Conservation (phyloP, 2,329 filamentous ascomycete species). For the Pseudogymnoascus sp. region DNA sequence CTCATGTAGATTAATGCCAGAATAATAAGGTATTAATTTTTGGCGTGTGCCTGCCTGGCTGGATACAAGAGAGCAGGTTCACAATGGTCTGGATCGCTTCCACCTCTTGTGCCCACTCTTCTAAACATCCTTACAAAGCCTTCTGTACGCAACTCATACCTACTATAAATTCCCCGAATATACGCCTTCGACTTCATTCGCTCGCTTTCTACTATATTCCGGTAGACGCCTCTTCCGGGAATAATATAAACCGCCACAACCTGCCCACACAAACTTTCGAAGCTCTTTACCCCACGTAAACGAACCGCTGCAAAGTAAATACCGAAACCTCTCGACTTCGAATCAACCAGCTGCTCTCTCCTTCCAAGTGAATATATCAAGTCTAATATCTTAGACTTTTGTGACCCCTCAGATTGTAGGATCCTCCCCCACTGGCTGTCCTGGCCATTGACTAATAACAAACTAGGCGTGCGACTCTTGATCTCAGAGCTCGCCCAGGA, state of each 20-base stretch:
- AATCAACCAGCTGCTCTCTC: background rate
- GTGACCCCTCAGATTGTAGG: background rate
- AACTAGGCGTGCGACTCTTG: background rate
- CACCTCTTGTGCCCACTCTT: background rate
- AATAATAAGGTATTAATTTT: background rate
- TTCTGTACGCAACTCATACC: background rate
- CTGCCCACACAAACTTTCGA: background rate
- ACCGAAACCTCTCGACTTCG: background rate
- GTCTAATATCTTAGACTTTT: background rate
- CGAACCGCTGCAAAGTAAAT: background rate
- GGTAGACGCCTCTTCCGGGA: background rate
- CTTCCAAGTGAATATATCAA: background rate
- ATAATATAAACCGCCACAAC: background rate
- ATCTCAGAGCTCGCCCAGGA: conserved; percentile 31
- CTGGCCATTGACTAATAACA: background rate
- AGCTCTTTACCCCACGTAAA: background rate
- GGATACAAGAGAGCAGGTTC: background rate
- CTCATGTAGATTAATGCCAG: background rate
- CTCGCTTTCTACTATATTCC: background rate
- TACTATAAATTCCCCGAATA: background rate
- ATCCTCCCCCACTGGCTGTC: background rate
- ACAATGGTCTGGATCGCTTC: conserved; percentile 1
- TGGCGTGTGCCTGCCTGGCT: background rate
- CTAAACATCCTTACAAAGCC: conserved; percentile 2
- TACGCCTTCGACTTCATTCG: background rate